Evolutionary conservation across 2,329 filamentous ascomycete genomes (phyloP), one percentile per base, ranked within the genome.

Genomic region (Diaporthe sp.): DNA sequence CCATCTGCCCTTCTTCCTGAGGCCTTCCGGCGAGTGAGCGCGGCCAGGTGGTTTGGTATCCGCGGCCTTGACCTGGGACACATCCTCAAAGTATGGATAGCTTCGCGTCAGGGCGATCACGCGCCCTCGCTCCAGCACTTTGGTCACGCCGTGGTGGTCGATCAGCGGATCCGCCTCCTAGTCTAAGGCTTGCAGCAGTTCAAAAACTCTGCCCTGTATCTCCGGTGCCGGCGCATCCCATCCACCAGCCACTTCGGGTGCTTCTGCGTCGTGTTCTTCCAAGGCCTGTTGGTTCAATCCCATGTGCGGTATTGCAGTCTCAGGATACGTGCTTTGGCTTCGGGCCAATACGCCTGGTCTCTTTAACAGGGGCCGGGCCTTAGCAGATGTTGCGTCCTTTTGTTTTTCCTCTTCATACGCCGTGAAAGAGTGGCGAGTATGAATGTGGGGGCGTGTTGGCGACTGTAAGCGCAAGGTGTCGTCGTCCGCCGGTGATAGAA

Each of bases 81-180:
- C 74, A 19, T 81, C 79, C 73, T 85, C 83, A 50, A 91, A 82
- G 76, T 93, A 92, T 0, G 92, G 90, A 80, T 98, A 98, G 61
- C 94, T 94, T 76, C 97, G 89, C 0, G 96, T 98, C 73, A 99
- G 83, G 1, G 96, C 94, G 42, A 98, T 94, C 4, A 96, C 90
- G 75, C 92, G 93, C 3, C 94, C 94, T 77, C 95, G 91, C 77
- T 97, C 94, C 50, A 98, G 86, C 3, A 98, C 93, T 75, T 94
- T 90, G 79, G 93, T 92, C 44, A 98, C 91, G 12, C 96, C 96
- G 51, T 92, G 91, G 76, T 96, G 92, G 80, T 98, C 95, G 71
- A 98, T 95, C 58, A 99, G 86, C 22, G 96, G 94, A 78, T 98
- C 95, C 1, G 92, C 89, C 84, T 98, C 96, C 77, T 94, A 93